Evolutionary conservation across 306 rosid species (phyloP).

Genomic region (apple (Malus domestica)): ASM211411v1 NC_041799.1:11810001-11810500

Average conservation of each 20-base stretch:
- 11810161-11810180: neutral
- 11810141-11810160: neutral
- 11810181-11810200: too few species aligned
- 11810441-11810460: neutral
- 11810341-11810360: neutral
- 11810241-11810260: neutral
- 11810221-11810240: neutral
- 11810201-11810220: neutral
- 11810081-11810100: neutral
- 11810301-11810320: neutral
- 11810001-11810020: neutral
- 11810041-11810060: neutral
- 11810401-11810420: neutral
- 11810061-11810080: neutral
- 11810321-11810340: neutral
- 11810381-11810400: neutral
- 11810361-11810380: neutral
- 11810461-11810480: neutral
- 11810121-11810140: too few species aligned
- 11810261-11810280: neutral
- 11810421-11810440: neutral
- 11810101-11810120: neutral
- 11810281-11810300: neutral
- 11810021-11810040: neutral
- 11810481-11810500: neutral